Evolutionary conservation across 331 rosid genomes (phyloP).

Genomic region (Malus hybrid): DNA sequence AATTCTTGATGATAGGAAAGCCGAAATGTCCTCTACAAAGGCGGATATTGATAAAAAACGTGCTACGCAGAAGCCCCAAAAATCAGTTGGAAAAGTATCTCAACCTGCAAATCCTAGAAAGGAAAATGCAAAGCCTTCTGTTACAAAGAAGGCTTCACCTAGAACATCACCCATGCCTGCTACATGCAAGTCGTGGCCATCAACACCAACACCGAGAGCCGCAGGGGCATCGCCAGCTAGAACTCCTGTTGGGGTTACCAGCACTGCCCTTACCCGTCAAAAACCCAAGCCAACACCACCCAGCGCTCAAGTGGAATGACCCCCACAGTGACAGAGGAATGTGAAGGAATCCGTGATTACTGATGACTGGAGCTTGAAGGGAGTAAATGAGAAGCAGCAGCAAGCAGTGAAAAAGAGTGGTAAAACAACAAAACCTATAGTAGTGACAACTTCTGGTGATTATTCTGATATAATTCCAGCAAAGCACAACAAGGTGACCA

Average conservation of each 20-base stretch:
- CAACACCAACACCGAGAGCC: slow-evolving; percentile 64
- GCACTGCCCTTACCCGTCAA: slow-evolving; percentile 47
- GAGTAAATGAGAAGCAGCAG: slow-evolving; percentile 51
- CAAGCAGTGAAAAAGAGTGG: slow-evolving; percentile 36
- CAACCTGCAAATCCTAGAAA: too few relatives aligned
- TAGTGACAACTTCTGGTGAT: slow-evolving; percentile 41
- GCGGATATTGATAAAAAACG: too few relatives aligned
- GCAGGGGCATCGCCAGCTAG: slow-evolving; percentile 55
- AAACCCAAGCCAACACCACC: slow-evolving; percentile 40
- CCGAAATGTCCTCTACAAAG: too few relatives aligned
- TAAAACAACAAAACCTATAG: slow-evolving; percentile 48
- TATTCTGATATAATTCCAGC: slow-evolving; percentile 32
- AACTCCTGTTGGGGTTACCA: slow-evolving; percentile 36
- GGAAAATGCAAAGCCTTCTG: too few relatives aligned
- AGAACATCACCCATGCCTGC: too few relatives aligned
- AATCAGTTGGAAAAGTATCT: too few relatives aligned
- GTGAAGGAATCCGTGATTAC: slow-evolving; percentile 46
- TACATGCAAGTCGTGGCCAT: slow-evolving; percentile 87
- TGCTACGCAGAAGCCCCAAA: too few relatives aligned
- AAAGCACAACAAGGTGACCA: slow-evolving; percentile 63
- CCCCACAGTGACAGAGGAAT: slow-evolving; percentile 43
- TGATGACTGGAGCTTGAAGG: slow-evolving; percentile 35
- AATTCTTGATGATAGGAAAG: too few relatives aligned
- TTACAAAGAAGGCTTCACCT: too few relatives aligned
- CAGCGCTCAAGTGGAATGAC: slow-evolving; percentile 41